Base-by-base conservation (phyloP, 2,329 filamentous ascomycete genomes). In the Aspergillus quadrilineatus region DNA sequence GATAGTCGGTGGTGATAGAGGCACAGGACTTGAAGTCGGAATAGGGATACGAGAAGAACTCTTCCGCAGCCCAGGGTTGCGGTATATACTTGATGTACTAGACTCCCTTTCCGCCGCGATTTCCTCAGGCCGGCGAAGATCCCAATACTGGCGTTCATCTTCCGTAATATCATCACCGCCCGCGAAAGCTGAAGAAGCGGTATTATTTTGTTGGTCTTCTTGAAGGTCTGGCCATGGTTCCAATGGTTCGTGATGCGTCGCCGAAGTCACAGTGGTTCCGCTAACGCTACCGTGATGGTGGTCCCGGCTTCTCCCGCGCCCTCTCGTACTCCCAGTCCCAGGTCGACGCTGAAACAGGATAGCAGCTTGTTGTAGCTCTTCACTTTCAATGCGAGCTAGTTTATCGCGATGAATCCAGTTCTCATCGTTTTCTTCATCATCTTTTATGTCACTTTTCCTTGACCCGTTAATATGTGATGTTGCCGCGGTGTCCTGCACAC, bases 11-110 rank as follows among this genome's bases (percentile, higher is more conserved):
- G 83, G 73, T 1, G 89, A 84, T 57, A 95, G 87, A 9, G 92
- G 91, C 17, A 85, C 82, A 2, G 89, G 89, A 69, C 90, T 96
- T 12, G 83, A 79, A 66, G 90, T 92, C 30, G 91, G 86, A 37
- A 97, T 82, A 1, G 94, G 94, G 69, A 99, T 97, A 53, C 90
- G 86, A 44, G 93, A 96, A 3, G 83, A 77, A 76, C 84, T 77
- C 79, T 83, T 75, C 82, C 88, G 67, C 71, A 81, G 61, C 70
- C 77, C 63, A 65, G 82, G 74, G 74, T 83, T 67, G 76, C 73
- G 64, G 77, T 68, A 83, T 74, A 70, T 83, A 80, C 65, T 85
- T 78, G 44, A 68, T 8, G 71, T 62, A 42, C 53, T 57, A 63
- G 69, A 57, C 34, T 83, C 79, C 8, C 78, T 75, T 63, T 83